phyloP scores from a whole-genome alignment of 2,329 filamentous ascomycete genomes.

The Scedosporium minutisporum region DNA sequence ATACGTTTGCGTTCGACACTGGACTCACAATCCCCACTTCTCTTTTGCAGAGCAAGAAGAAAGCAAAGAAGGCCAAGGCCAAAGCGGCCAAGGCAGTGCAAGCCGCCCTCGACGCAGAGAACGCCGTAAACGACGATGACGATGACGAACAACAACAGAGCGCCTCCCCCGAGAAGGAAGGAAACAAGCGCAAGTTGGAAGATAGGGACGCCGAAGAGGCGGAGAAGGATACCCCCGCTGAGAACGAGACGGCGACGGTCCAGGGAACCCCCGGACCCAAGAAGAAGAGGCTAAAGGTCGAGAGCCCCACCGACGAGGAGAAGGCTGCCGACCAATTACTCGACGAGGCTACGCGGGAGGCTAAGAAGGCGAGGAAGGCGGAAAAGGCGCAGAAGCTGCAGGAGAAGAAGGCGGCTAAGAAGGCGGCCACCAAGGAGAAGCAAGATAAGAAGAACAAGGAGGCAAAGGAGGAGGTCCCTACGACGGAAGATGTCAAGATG shows the following conservation, averaged over 20 bases:
- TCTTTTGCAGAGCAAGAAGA: conserved; percentile 62
- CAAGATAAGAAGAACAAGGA: conserved; percentile 20
- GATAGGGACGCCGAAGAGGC: conserved; percentile 43
- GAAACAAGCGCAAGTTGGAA: conserved; percentile 21
- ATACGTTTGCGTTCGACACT: background rate
- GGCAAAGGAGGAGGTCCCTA: background rate
- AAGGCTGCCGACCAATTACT: conserved; percentile 24
- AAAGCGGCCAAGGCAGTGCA: conserved; percentile 77
- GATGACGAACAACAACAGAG: conserved; percentile 42
- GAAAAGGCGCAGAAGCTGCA: conserved; percentile 38
- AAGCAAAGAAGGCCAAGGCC: conserved; percentile 75
- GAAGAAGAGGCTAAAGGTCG: conserved; percentile 21
- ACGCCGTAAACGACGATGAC: conserved; percentile 72
- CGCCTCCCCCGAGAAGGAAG: conserved; percentile 30
- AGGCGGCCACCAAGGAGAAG: conserved; percentile 32
- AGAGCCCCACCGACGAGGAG: conserved; percentile 10
- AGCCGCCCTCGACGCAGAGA: conserved; percentile 65
- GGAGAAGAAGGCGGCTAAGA: conserved; percentile 38
- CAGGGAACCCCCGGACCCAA: conserved; percentile 42
- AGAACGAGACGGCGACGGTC: conserved; percentile 49
- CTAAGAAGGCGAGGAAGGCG: conserved; percentile 24
- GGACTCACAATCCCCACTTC: background rate
- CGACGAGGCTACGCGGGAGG: conserved; percentile 22
- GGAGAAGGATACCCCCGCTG: conserved; percentile 50
- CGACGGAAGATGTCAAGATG: conserved; percentile 11